Base-by-base conservation (phyloP, 352 stramenopile species). In the Phytophthora macrochlamydospora region DNA sequence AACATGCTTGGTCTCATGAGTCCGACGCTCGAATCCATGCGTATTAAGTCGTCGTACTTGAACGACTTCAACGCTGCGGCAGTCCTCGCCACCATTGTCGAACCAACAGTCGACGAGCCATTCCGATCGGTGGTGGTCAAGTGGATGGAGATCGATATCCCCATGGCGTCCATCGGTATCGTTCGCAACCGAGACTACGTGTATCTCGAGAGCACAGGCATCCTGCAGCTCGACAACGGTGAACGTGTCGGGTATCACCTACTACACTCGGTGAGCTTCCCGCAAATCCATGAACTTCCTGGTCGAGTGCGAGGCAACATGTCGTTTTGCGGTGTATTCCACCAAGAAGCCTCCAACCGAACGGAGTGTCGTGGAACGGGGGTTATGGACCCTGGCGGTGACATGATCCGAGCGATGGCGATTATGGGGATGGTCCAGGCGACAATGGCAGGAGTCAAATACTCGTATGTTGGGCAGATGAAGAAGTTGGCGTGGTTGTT, bases 21-120 rank as follows among this genome's bases (percentile, higher is more conserved):
- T n/a, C 59, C 70, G 9, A 78, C 59, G 4, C 44, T 66, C 18
- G 63, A 79, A 18, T 33, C 56, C 0, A 69, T 63, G 70, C 59
- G 52, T 9, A 67, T 67, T 30, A 67, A 67, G 24, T 45, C 59
- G 14, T 67, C 59, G 9, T 67, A 62, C 14, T 44, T 67, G 9
- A 56, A 61, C 14, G 59, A 67, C 59, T 60, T 67, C 43, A 60
- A 55, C 35, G 70, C 76, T 63, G 68, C 72, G 11, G 75, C 71
- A 1, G 65, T 87, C 24, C 55, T 89, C 2, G 63, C 60, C 2
- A 80, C 65, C 3, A 64, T 87, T 3, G 50, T 76, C 4, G 55
- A 66, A n/a, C 77, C 77, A 8, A 81, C 72, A 5, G 24, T 30
- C 3, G 67, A 78, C n/a, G 59, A 79, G 3, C 77, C 79, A 29